A percentile compares a stretch with the other conserved stretches of the same genome.
Conservation (phyloP, 257 asterid species). For the Agastache rugosa region DNA sequence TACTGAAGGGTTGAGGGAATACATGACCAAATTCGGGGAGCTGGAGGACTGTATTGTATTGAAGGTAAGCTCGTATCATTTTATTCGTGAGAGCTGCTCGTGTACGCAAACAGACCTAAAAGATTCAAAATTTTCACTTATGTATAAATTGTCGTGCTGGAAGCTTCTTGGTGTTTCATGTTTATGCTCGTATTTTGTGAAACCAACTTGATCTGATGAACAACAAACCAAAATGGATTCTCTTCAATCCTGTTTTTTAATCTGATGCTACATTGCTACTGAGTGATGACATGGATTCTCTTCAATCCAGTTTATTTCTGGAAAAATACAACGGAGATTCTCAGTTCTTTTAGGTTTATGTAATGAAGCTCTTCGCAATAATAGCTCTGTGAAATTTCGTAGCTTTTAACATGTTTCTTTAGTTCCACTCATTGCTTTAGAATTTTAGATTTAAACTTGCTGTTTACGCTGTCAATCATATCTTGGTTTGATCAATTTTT, state of each 20-base stretch:
- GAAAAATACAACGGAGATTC: not conserved
- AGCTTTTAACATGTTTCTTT: not conserved
- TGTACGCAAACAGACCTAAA: not conserved
- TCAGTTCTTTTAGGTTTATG: not conserved
- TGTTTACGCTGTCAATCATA: not conserved
- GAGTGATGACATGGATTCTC: not conserved
- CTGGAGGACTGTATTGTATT: slow-evolving; percentile 95
- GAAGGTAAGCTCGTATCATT: slow-evolving; percentile 64
- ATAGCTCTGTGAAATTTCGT: not conserved
- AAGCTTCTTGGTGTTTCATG: not conserved
- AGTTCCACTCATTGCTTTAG: not conserved
- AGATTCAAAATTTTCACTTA: not conserved
- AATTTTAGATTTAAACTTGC: not conserved
- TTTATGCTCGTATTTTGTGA: slow-evolving; percentile 7
- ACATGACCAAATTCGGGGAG: slow-evolving; percentile 95
- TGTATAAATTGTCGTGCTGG: not conserved
- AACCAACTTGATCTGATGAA: not conserved
- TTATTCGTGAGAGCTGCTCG: slow-evolving; percentile 4
- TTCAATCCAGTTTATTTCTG: not conserved
- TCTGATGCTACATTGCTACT: not conserved
- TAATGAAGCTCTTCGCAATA: slow-evolving; percentile 10
- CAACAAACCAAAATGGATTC: not conserved
- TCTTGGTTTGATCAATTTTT: not conserved
- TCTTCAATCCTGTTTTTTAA: no score
- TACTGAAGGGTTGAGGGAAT: slow-evolving; percentile 88